Percentiles rank a stretch among this genome's conserved stretches.
phyloP scores from a whole-genome alignment of 768 basidiomycete genomes.

The Pulveroboletus sp. region DNA sequence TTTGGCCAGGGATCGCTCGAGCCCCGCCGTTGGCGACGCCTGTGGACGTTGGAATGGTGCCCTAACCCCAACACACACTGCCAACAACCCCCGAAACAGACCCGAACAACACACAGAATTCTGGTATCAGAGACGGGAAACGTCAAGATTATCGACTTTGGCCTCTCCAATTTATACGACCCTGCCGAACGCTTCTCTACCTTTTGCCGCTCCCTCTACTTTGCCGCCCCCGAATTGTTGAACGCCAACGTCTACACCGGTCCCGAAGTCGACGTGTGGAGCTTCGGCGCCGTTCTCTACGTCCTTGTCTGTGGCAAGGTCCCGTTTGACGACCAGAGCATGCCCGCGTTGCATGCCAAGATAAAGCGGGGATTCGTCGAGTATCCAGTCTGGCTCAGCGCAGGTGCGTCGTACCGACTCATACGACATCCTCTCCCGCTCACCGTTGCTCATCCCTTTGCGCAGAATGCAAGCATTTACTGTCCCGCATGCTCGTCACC shows the following conservation, averaged over 20 bases:
- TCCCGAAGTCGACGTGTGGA: constrained; percentile 99
- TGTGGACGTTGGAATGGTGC: too few species aligned
- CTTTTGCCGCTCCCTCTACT: constrained; percentile 97
- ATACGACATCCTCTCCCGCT: not conserved
- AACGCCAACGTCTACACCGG: constrained; percentile 97
- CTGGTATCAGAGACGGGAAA: constrained; percentile 98
- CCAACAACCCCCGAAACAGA: constrained; percentile 33
- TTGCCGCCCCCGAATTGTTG: constrained; percentile 95
- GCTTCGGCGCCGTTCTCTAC: constrained; percentile 97
- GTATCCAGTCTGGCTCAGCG: constrained; percentile 95
- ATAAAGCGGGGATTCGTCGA: constrained; percentile 97
- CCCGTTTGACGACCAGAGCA: constrained; percentile 98
- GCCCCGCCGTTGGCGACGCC: too few species aligned
- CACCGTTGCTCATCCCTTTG: constrained; percentile 10
- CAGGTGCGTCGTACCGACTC: constrained; percentile 64
- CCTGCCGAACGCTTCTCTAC: constrained; percentile 81
- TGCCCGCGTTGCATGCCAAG: constrained; percentile 98
- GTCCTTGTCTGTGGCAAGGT: constrained; percentile 98
- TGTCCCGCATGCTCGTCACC: constrained; percentile 95
- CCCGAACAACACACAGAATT: constrained; percentile 47
- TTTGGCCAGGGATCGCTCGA: too few species aligned
- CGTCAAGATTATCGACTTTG: constrained; percentile 99
- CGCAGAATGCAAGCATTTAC: constrained; percentile 91
- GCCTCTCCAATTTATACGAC: constrained; percentile 92
- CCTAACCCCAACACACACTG: too few species aligned